Evolutionary conservation across 2,329 filamentous ascomycete species (phyloP), one percentile per base, ranked within the genome.

Genomic region (Colletotrichum sp.): DNA sequence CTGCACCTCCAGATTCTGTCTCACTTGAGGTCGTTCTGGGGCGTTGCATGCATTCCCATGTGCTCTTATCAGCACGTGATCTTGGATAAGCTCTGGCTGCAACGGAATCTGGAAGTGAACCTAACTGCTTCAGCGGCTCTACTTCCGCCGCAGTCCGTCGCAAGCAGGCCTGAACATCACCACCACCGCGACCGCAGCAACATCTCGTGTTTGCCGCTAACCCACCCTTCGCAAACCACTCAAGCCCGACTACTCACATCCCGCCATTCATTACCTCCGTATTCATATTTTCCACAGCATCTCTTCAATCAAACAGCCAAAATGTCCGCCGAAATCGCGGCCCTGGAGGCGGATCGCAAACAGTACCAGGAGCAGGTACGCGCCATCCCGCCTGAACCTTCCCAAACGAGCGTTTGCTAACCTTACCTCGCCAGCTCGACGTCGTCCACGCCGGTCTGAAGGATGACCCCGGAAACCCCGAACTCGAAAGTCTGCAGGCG

Each of bases 401-500:
- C 60, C 12, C 26, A 32, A 56, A 61, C 60, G 10, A 32, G 38
- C 32, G 43, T 5, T 52, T 30, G 43, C 80, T 83, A 38, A 81
- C 75, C 36, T 56, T 26, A 21, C 62, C 18, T 66, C 67, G 38
- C 34, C 81, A 96, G 94, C 91, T 98, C 82, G 94, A 96, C 81
- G 93, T 95, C 48, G 93, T 98, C 75, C 87, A 93, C 80, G 88
- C 91, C 71, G 94, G 94, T 78, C 91, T 98, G 73, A 93, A 94
- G 84, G 93, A 94, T 84, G 95, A 97, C 81, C 93, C 96, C 78
- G 93, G 94, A 75, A 96, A 95, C 84, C 88, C 88, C 80, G 95
- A 96, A 85, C 92, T 97, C 81, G 90, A 93, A 81, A 91, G 90
- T 82, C 91, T 98, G 83, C 93, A 94, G 85, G 88, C 91, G 83